Evolutionary conservation across 2,329 filamentous ascomycete genomes (phyloP), one percentile per base, ranked within the genome.

Genomic region (Penicillium sclerotigenum): DNA sequence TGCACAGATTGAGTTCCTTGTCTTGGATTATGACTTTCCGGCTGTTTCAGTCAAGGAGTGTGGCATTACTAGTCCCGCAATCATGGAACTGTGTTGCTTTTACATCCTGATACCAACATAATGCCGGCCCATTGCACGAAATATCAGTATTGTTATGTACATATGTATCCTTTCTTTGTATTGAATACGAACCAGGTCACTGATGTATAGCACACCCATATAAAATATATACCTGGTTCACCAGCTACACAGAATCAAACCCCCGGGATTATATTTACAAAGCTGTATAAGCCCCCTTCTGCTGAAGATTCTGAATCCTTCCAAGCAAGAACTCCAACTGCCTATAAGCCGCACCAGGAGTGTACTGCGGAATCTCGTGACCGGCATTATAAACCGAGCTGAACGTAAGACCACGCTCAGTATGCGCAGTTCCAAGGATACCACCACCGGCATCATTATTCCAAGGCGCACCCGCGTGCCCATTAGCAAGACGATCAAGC

Each of bases 311-410:
- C 5, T 82, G 75, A 10, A 91, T 84, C 37, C 88, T 77, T 0
- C 90, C 90, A 1, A 95, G 78, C 63, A 94, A 70, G 65, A 88
- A 87, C 77, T 94, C 89, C 20, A 93, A 70, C 56, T 90, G 86
- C 33, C 89, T 78, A 68, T 89, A 90, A 0, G 86, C 81, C 0
- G 85, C 86, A 14, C 80, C 81, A 0, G 89, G 87, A 18, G 84
- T 82, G 66, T 89, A 91, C 71, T 89, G 84, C 0, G 82, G 81
- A 6, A 83, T 71, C 58, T 72, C 65, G 70, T 93, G 90, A 0
- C 90, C 90, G 1, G 82, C 78, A 14, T 88, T 68, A 50, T 83
- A 79, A 43, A 90, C 79, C 20, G 81, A 81, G 3, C 86, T 84
- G 61, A 84, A 89, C 0, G 89, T 94, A 45, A 96, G 74, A 0